These are phyloP conservation scores for Sambucus nigra DNA, from an alignment of 129 eudicot species.

Conservation along the genomic window DNA sequence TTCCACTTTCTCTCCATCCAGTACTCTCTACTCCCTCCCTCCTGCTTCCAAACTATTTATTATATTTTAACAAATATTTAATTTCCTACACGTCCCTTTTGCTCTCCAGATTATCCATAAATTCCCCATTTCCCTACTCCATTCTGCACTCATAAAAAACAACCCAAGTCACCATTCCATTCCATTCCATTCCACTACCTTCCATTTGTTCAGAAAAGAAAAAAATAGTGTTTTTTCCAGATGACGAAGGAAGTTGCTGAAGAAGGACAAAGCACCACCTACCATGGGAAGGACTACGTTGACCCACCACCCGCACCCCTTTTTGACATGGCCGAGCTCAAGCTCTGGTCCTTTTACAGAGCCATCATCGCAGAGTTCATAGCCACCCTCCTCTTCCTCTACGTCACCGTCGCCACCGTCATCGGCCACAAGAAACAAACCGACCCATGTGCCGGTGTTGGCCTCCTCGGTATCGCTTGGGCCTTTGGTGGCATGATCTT, in stretches of 20 bases:
- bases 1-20: background rate
- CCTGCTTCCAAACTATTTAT: background rate
- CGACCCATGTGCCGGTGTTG: slow-evolving; percentile 74
- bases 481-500: slow-evolving; percentile 95
- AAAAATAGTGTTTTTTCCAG: background rate
- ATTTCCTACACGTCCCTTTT: slow-evolving; percentile 5
- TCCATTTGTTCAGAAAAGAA: background rate
- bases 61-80: background rate
- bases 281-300: slow-evolving; percentile 62
- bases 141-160: slow-evolving; percentile 18
- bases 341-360: slow-evolving; percentile 81
- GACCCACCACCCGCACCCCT: slow-evolving; percentile 95
- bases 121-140: slow-evolving; percentile 9
- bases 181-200: background rate
- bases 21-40: background rate
- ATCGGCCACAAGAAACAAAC: slow-evolving; percentile 70
- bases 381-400: slow-evolving; percentile 84
- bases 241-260: slow-evolving; percentile 73
- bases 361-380: slow-evolving; percentile 83
- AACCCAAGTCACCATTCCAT: slow-evolving; percentile 6
- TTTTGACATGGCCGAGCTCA: slow-evolving; percentile 57
- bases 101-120: slow-evolving; percentile 29
- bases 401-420: slow-evolving; percentile 83
- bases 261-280: slow-evolving; percentile 33
- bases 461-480: slow-evolving; percentile 83